A percentile compares a stretch with the other conserved stretches of the same genome.
These are phyloP conservation scores for Ceratopteris richardii DNA, from an alignment of 75 land plant species.

Conservation along the genomic window DNA sequence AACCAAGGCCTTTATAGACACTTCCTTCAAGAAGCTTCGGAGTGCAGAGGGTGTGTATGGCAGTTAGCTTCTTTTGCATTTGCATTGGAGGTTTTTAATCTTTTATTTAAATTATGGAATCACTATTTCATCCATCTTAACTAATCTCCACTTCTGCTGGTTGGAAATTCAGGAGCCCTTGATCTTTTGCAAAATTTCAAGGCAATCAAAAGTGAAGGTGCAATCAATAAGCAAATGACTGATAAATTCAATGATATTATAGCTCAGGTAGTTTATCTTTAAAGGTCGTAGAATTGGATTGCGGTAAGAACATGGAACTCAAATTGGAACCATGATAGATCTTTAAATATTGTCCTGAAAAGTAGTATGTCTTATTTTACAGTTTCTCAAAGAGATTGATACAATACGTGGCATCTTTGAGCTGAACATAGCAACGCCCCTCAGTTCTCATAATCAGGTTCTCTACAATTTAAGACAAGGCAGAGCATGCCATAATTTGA, in stretches of 20 bases:
- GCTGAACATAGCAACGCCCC: constrained; percentile 9
- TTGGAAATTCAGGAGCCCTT: constrained; percentile 28
- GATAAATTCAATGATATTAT: constrained; percentile 33
- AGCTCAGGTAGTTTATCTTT: constrained; percentile 21
- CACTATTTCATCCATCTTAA: too few relatives aligned
- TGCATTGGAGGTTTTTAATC: too few relatives aligned
- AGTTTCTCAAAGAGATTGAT: constrained; percentile 30
- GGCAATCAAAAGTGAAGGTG: constrained; percentile 25
- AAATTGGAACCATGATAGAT: too few relatives aligned
- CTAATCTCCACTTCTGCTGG: too few relatives aligned
- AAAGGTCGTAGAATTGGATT: too few relatives aligned
- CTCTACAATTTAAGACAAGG: not conserved
- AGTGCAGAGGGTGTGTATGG: constrained; percentile 27
- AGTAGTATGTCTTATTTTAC: not conserved
- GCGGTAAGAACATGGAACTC: too few relatives aligned
- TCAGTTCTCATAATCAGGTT: constrained; percentile 26
- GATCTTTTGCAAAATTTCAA: constrained; percentile 25
- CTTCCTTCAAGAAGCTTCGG: constrained; percentile 28
- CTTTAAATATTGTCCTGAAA: too few relatives aligned
- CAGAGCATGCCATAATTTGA: too few relatives aligned
- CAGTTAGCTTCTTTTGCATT: not conserved
- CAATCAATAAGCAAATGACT: constrained; percentile 32
- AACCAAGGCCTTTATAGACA: constrained; percentile 26
- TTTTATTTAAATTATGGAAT: too few relatives aligned
- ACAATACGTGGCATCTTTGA: constrained; percentile 25